Evolutionary conservation across 228 moss, liverwort and hornwort genomes (phyloP), one percentile per base, ranked within the genome.

Genomic region (Sphagnum magellanicum): DNA sequence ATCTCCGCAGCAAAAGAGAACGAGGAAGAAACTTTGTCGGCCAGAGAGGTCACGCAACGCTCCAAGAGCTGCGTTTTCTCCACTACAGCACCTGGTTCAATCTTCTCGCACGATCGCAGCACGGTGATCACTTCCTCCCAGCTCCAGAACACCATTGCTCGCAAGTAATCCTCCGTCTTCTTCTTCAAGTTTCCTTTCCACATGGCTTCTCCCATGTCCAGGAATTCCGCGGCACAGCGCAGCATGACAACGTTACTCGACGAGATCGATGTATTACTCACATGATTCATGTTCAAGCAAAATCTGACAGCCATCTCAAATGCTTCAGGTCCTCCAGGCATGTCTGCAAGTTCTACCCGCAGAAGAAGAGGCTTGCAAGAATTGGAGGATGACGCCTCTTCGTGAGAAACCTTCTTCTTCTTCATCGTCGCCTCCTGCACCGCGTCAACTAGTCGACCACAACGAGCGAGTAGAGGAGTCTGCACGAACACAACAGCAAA

Each of bases 301-400:
- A 92, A 95, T 78, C 84, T 92, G 15, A 76, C 80, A 47, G 86
- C 88, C 68, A 92, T 66, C 83, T 95, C 92, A 59, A 95, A 95
- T 55, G 79, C 95, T 63, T 92, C 87, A 0, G 88, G 73, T 50
- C 94, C 92, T 70, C 94, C 94, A 6, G 92, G 92, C 58, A 90
- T 79, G 60, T 94, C 85, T 6, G 86, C 79, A 65, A 94, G 76
- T 79, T 93, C 79, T 55, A 93, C 70, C 9, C 77, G 83, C 51
- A 93, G 78, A 63, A 87, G 71, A 74, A 13, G 75, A 76, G 12
- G 75, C 75, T 66, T 77, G 79, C 46, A 71, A 74, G 58, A 76
- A 71, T 61, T 79, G 48, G 50, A 79, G 66, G 15, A 15, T 59
- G 12, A 11, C 11, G 59, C 11, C 59, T 11, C 59, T 59, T 15